phyloP scores from a whole-genome alignment of 768 basidiomycete genomes.

The Mycena floridula region DNA sequence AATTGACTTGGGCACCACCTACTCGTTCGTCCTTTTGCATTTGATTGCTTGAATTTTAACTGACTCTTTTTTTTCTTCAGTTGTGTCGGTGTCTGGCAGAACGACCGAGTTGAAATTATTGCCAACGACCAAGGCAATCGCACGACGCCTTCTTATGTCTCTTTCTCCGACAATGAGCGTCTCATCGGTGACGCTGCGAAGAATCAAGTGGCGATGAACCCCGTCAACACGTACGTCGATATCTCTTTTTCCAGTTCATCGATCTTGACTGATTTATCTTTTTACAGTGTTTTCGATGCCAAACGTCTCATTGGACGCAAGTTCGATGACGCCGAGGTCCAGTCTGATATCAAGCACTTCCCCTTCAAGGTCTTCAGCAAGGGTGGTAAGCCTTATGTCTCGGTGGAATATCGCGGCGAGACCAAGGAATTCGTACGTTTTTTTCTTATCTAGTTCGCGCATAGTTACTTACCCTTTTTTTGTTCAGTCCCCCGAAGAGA shows the following conservation, averaged over 20 bases:
- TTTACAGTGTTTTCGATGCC: conserved; percentile 85
- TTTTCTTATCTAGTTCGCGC: conserved; percentile 1
- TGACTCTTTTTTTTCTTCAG: conserved; percentile 5
- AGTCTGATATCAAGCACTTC: conserved; percentile 79
- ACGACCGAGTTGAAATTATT: conserved; percentile 98
- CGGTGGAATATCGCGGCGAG: conserved; percentile 91
- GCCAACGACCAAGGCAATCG: conserved; percentile 94
- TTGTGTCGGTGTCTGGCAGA: conserved; percentile 97
- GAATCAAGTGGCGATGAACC: conserved; percentile 99
- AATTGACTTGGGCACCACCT: conserved; percentile 90
- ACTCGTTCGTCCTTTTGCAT: conserved; percentile 55
- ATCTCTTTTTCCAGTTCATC: neutral
- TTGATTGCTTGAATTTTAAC: conserved; percentile 2
- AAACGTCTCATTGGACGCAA: conserved; percentile 97
- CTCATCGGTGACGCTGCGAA: conserved; percentile 99
- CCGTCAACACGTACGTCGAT: conserved; percentile 68
- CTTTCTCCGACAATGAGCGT: conserved; percentile 93
- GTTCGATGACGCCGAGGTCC: conserved; percentile 80
- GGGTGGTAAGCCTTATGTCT: conserved; percentile 82
- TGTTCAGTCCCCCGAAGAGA: conserved; percentile 85
- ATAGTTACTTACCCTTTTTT: conserved; percentile 17
- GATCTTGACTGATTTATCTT: conserved; percentile 2
- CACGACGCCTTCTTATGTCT: conserved; percentile 93
- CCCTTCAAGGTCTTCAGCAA: conserved; percentile 89
- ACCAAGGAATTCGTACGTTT: conserved; percentile 81